Percentiles rank a stretch among this genome's conserved stretches.
Evolutionary conservation across 306 rosid genomes (phyloP).

Genomic region (Comarum palustre): DNA sequence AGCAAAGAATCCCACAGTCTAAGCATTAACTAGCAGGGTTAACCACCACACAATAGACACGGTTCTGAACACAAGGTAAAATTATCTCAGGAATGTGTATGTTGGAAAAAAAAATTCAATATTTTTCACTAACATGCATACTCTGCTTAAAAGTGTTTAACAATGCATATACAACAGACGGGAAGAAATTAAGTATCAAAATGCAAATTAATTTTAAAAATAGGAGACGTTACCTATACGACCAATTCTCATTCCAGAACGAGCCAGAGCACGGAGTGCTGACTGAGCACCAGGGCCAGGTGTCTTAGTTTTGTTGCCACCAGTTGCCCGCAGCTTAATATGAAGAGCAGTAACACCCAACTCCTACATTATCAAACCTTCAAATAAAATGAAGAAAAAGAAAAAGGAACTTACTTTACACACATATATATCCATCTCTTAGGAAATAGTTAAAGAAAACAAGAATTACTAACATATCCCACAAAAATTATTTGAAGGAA

Average conservation of each 20-base stretch:
- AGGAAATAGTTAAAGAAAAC: background rate
- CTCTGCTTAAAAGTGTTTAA: background rate
- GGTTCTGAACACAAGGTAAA: background rate
- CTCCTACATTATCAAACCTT: slow-evolving; percentile 42
- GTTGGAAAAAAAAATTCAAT: background rate
- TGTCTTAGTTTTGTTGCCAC: slow-evolving; percentile 85
- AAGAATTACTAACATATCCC: background rate
- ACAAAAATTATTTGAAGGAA: background rate
- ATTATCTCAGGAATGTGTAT: background rate
- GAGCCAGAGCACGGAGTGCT: slow-evolving; percentile 89
- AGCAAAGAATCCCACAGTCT: background rate
- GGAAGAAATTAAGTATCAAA: background rate
- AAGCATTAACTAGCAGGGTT: background rate
- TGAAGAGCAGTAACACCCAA: slow-evolving; percentile 82
- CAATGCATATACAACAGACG: background rate
- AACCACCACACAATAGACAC: background rate
- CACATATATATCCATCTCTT: background rate
- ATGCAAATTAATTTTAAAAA: background rate
- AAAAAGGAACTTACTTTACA: background rate
- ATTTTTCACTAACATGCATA: background rate
- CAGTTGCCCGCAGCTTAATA: slow-evolving; percentile 81
- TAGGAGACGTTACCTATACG: slow-evolving; percentile 54
- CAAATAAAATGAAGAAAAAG: background rate
- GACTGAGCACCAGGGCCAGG: slow-evolving; percentile 97
- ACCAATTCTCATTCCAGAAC: slow-evolving; percentile 91